These are phyloP conservation scores for Candida ascalaphidarum DNA, from an alignment of 805 yeast species.

Conservation along the genomic window DNA sequence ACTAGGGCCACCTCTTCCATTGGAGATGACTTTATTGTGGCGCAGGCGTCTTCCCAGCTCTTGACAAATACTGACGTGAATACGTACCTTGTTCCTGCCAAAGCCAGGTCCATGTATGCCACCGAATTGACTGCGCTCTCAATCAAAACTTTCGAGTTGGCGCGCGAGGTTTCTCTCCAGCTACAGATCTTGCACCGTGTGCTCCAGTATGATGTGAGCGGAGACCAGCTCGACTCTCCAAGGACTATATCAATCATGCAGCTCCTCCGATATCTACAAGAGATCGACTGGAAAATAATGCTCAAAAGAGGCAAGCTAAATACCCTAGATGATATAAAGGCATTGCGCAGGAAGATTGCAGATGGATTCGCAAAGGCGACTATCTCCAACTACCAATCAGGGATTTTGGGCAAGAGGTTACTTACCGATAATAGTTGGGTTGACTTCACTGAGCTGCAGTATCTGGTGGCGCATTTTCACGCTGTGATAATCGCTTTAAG, in stretches of 20 bases:
- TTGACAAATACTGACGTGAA: constrained; percentile 24
- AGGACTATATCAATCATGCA: constrained; percentile 27
- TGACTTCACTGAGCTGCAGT: no score
- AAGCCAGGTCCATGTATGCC: constrained; percentile 22
- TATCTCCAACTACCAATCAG: no score
- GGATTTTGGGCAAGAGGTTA: no score
- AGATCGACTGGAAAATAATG: constrained; percentile 1
- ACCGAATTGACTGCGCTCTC: constrained; percentile 26
- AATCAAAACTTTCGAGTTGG: constrained; percentile 27
- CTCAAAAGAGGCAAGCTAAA: not conserved
- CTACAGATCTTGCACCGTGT: constrained; percentile 39
- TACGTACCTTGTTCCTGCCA: constrained; percentile 26
- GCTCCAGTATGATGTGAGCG: constrained; percentile 30
- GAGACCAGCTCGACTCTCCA: constrained; percentile 20
- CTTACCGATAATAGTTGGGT: no score
- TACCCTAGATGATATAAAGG: not conserved
- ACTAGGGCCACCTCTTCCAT: not conserved
- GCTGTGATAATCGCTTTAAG: constrained; percentile 41
- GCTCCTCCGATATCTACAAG: constrained; percentile 13
- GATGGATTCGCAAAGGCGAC: not conserved
- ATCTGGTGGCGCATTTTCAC: no score
- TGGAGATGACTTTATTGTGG: constrained; percentile 17
- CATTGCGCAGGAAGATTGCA: not conserved
- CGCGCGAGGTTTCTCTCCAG: constrained; percentile 31
- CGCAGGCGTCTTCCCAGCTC: constrained; percentile 26